Evolutionary conservation across 306 rosid species (phyloP).

Genomic region (Gleditsia sinensis): DNA sequence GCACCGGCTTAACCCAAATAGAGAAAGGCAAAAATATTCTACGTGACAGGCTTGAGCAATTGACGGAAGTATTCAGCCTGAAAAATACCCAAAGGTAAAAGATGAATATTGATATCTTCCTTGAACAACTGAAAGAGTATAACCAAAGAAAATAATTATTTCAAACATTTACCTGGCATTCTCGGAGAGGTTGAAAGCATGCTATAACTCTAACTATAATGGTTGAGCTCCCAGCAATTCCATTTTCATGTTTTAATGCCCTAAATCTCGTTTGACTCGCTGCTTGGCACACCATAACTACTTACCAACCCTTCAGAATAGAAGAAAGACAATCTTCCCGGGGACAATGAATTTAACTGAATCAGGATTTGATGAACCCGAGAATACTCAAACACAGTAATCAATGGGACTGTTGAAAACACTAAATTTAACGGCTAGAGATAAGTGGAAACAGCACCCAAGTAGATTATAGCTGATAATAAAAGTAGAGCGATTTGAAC

Average conservation of each 20-base stretch:
- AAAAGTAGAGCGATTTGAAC: not conserved
- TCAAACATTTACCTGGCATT: slow-evolving; percentile 76
- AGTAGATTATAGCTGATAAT: not conserved
- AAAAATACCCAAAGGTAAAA: slow-evolving; percentile 26
- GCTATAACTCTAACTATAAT: slow-evolving; percentile 94
- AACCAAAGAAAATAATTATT: not conserved
- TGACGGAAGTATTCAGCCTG: slow-evolving; percentile 99
- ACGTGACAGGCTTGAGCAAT: slow-evolving; percentile 98
- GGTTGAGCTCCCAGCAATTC: slow-evolving; percentile 84
- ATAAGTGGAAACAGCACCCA: not conserved
- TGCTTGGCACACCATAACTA: slow-evolving; percentile 99
- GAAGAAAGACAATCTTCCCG: slow-evolving; percentile 47
- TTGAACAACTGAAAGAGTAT: not conserved
- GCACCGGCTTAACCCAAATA: slow-evolving; percentile 64
- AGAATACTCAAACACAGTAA: not conserved
- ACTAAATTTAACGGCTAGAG: not conserved
- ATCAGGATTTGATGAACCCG: slow-evolving; percentile 20
- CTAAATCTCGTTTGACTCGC: slow-evolving; percentile 99
- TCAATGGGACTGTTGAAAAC: not conserved
- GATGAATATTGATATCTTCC: slow-evolving; percentile 11
- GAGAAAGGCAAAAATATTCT: slow-evolving; percentile 44
- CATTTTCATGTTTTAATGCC: slow-evolving; percentile 96
- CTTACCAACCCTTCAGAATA: slow-evolving; percentile 58
- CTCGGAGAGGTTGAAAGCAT: slow-evolving; percentile 96
- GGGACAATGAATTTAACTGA: slow-evolving; percentile 15